Conservation (phyloP, 2,329 filamentous ascomycete genomes). For the Zymoseptoria brevis region DNA sequence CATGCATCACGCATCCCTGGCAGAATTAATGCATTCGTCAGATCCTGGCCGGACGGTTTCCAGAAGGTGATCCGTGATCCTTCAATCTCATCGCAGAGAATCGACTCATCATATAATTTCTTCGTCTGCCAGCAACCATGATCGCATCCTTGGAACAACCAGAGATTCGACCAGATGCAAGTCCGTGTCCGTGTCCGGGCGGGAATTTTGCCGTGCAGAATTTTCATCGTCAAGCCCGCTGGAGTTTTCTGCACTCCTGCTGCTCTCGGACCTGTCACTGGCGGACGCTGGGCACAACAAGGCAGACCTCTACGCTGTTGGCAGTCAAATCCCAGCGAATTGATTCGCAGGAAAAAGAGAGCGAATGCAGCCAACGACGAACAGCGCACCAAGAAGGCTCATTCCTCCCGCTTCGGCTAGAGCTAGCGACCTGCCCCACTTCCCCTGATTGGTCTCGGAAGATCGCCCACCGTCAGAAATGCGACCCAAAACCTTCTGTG, state of each 20-base stretch:
- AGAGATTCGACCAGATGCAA: not conserved
- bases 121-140: not conserved
- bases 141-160: not conserved
- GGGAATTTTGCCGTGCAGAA: not conserved
- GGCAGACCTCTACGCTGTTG: not conserved
- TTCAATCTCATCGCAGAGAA: not conserved
- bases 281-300: not conserved
- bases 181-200: not conserved
- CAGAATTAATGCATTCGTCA: too few species aligned
- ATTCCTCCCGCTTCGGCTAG: not conserved
- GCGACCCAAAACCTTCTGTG: not conserved
- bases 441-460: not conserved
- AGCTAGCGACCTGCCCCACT: not conserved
- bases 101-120: not conserved
- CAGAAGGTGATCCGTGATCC: not conserved
- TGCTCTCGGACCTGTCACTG: not conserved
- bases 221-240: not conserved
- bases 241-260: not conserved
- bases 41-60: not conserved
- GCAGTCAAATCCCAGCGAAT: not conserved
- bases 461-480: not conserved
- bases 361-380: not conserved
- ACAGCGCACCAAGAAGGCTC: not conserved
- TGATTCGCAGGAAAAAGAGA: not conserved
- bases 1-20: too few species aligned